Evolutionary conservation across 1,139 yeast species (phyloP), one percentile per base, ranked within the genome.

Genomic region (Geotrichum restrictum): DNA sequence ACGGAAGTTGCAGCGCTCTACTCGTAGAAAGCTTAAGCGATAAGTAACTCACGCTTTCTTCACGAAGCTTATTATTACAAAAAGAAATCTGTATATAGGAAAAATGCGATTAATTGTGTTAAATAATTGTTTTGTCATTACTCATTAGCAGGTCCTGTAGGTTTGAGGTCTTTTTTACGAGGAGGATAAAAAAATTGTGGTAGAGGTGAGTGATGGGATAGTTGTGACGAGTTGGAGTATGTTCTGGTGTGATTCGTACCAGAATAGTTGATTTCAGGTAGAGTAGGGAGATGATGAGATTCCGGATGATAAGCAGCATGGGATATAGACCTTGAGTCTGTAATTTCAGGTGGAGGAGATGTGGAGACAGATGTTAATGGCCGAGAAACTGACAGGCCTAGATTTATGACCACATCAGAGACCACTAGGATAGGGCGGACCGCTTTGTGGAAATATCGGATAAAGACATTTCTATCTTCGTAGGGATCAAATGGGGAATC

Each of bases 1-100:
- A 56, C 68, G 74, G 62, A 73, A 69, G 69, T 69, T 67, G 55
- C 75, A 73, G 62, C 66, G 74, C 36, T 69, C 75, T 37, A 62
- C 67, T 57, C 67, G 73, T 54, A 63, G 74, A 56, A 69, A 72
- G 56, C 66, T 71, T 22, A 49, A 54, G 45, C 49, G 52, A 51
- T 54, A 54, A 42, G 21, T n/a, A 3, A 22, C 11, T 22, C n/a
- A n/a, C 11, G 29, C 22, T 22, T 2, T 40, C 16, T 14, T 13
- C 24, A 40, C 8, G 24, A 24, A 24, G 22, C n/a, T 18, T 19
- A 33, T 11, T 19, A 8, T 19, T 33, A 11, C 24, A 14, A 45
- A 24, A 19, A 37, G 31, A 40, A 19, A 19, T 34, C 34, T 45
- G 48, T 45, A 45, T 19, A 45, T 45, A 45, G 41, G 41, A 34